Conservation (phyloP, 2,329 filamentous ascomycete genomes). For the Alternaria sp. region DNA sequence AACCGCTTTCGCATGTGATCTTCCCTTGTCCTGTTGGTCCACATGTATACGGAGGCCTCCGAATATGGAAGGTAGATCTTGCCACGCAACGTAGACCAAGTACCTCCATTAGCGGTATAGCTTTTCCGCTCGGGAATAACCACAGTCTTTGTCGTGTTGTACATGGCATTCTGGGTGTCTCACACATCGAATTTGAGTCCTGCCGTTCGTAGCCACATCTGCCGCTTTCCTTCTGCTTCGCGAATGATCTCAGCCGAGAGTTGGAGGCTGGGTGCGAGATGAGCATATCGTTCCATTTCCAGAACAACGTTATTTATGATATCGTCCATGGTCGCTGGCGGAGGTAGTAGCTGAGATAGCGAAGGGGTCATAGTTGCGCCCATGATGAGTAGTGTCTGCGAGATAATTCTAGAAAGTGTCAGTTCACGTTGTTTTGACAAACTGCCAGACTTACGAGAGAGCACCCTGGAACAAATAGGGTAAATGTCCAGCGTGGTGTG, state of each 20-base stretch:
- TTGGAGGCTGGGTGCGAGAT: slow-evolving; percentile 77
- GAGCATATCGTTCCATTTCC: slow-evolving; percentile 77
- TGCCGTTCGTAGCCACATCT: slow-evolving; percentile 61
- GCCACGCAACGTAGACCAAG: not conserved
- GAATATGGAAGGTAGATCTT: slow-evolving; percentile 6
- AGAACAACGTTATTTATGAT: slow-evolving; percentile 80
- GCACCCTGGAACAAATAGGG: slow-evolving; percentile 88
- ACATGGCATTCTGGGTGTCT: slow-evolving; percentile 8
- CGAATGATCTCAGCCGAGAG: slow-evolving; percentile 82
- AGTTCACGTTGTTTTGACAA: slow-evolving; percentile 5
- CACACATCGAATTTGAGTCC: slow-evolving; percentile 51
- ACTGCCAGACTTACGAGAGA: slow-evolving; percentile 56
- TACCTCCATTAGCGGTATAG: not conserved
- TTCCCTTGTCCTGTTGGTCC: slow-evolving; percentile 7
- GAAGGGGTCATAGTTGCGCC: slow-evolving; percentile 82
- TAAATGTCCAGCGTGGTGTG: slow-evolving; percentile 83
- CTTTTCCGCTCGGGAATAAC: not conserved
- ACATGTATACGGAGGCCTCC: not conserved
- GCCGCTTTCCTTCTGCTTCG: slow-evolving; percentile 75
- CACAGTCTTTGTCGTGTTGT: not conserved
- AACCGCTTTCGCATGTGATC: slow-evolving; percentile 7
- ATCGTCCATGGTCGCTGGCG: slow-evolving; percentile 67
- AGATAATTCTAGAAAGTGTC: slow-evolving; percentile 70
- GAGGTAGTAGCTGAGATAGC: slow-evolving; percentile 70
- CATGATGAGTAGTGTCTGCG: slow-evolving; percentile 83